These are phyloP conservation scores for Pseudodiploospora longispora DNA, from an alignment of 2,329 filamentous ascomycete species.

Conservation along the genomic window DNA sequence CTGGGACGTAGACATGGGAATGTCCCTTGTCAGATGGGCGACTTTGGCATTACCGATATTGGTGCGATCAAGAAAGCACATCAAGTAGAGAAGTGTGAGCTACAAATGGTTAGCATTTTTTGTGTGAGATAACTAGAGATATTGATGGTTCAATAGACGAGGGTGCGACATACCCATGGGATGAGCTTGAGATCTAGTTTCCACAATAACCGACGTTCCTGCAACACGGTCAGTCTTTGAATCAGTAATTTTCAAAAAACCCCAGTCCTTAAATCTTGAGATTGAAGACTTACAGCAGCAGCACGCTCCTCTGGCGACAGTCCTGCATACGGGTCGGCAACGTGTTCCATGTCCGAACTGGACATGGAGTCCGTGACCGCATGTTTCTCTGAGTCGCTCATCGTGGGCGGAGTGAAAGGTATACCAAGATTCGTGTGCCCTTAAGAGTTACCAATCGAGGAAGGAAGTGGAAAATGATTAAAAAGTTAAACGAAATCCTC, in stretches of 20 bases:
- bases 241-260: neutral
- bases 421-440: no score
- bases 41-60: slow-evolving; percentile 69
- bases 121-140: neutral
- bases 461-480: no score
- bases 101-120: slow-evolving; percentile 13
- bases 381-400: slow-evolving; percentile 27
- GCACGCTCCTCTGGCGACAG: slow-evolving; percentile 55
- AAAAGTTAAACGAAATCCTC: no score
- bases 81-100: slow-evolving; percentile 64
- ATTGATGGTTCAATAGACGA: neutral
- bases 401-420: slow-evolving; percentile 11
- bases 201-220: slow-evolving; percentile 56
- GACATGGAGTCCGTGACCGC: slow-evolving; percentile 19
- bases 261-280: neutral
- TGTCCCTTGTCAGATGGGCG: slow-evolving; percentile 35
- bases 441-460: neutral
- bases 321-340: slow-evolving; percentile 47
- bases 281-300: slow-evolving; percentile 41
- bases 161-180: slow-evolving; percentile 39
- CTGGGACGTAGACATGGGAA: slow-evolving; percentile 51
- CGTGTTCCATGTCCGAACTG: slow-evolving; percentile 19
- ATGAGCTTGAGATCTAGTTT: slow-evolving; percentile 55
- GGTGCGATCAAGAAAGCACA: slow-evolving; percentile 67
- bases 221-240: neutral